Base-by-base conservation (phyloP, 805 yeast genomes). In the Scheffersomyces lignosus region DNA sequence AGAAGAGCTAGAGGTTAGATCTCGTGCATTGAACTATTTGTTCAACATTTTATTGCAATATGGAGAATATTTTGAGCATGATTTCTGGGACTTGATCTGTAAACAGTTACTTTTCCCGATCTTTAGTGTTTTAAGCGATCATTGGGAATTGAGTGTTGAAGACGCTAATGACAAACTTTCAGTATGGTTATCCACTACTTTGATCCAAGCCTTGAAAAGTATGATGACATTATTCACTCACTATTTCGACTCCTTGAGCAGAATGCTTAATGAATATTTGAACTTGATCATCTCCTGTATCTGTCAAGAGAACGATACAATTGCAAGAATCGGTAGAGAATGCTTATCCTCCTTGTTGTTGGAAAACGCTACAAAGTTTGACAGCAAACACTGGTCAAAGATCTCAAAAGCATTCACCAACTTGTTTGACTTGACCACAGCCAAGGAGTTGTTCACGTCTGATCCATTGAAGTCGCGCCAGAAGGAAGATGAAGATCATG, bases 271-370 rank as follows among this genome's bases (percentile, higher is more conserved):
- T 42, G 93, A 87, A 1, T 88, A 85, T 57, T 70, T 95, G 60
- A 80, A 79, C 14, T 70, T 95, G 34, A 63, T 93, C 38, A 80
- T 81, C 2, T 82, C 91, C 4, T 93, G 99, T 62, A 87, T 93
- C 34, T 88, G 96, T 51, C 99, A 93, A 60, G 96, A 90, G 51
- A 91, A 93, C 58, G 99, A 93, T 53, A 90, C 98, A 0, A 89
- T 95, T 51, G 95, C 97, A 0, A 75, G 96, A 51, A 91, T 91
- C 47, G 99, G 99, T 23, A 77, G 95, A 52, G 79, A 91, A 6
- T 90, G 99, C 58, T 71, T 93, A 40, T 83, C 85, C 48, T 85
- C 82, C 46, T 70, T 93, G 43, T 74, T 93, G 39, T 63, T 81
- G n/a, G 84, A 84, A 45, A 95, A 93, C 55, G 77, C 81, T 47